Base-by-base conservation (phyloP, 441 rosid genomes). In the Mallotus japonicus region DNA sequence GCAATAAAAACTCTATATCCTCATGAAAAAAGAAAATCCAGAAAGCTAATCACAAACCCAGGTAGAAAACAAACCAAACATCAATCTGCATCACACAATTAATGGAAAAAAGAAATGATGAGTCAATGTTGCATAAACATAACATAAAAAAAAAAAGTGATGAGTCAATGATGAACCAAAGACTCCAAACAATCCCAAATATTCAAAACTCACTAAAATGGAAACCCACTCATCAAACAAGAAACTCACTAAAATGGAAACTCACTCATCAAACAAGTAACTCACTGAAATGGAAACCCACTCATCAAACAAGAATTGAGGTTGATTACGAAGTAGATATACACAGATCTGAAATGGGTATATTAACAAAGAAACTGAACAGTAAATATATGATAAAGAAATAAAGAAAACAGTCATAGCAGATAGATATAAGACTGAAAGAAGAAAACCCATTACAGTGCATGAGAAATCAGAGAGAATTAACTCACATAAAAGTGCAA, bases 81-180 rank as follows among this genome's bases (percentile, higher is more conserved):
- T 57, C 77, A 78, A 70, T 78, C 85, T 73, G 81, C 83, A 77
- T 37, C 40, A 74, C 14, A 70, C 55, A 50, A 68, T 17, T 66
- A 53, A 61, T 32, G 24, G 22, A 71, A 67, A 15, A 74, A 22
- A 34, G 20, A 44, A 19, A 47, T 8, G 24, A 53, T 1, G 47
- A 62, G 63, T 61, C 59, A 66, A 66, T 56, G 63, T 1, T 5
- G 61, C 12, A 62, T 5, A 51, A 32, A 71, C 34, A 60, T 6
- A 55, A 47, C 50, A 56, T 12, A 59, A 15, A 58, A 57, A 46
- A 46, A 53, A 62, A 46, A 46, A 53, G 53, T 12, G n/a, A 44
- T 3, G 61, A 37, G 14, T 10, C 46, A 51, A 13, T 12, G 24
- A 53, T 1, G 61, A 37, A 14, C 15, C 28, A 51, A 13, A 46